Percentiles rank a stretch among this genome's conserved stretches.
phyloP scores from a whole-genome alignment of 1,139 yeast species.

The Diutina pseudorugosa region DNA sequence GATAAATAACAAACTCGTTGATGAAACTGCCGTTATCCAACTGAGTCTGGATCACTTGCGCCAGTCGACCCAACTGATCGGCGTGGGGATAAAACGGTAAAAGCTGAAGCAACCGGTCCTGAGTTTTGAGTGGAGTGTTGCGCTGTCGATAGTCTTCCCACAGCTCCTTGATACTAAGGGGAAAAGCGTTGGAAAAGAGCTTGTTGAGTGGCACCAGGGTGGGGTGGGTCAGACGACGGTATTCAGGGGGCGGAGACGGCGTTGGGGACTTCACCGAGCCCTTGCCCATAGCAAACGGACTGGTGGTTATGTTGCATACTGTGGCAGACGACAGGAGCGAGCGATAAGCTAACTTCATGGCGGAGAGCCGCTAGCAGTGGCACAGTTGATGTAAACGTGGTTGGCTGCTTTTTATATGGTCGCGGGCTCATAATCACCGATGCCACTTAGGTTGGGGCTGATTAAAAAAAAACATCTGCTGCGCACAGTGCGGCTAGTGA shows the following conservation, averaged over 20 bases:
- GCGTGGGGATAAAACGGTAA: constrained; percentile 28
- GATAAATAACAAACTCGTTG: constrained; percentile 52
- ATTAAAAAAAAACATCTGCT: not conserved
- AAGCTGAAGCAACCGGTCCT: constrained; percentile 35
- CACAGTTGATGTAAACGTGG: not conserved
- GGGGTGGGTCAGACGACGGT: constrained; percentile 43
- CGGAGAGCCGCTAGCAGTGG: not conserved
- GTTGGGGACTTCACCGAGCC: not conserved
- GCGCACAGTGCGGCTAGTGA: not conserved
- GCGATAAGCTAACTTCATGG: not conserved
- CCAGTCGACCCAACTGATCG: constrained; percentile 19
- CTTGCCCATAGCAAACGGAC: not conserved
- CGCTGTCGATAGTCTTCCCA: constrained; percentile 34
- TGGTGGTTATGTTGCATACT: not conserved
- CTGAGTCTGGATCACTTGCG: constrained; percentile 22
- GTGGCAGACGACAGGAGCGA: not conserved
- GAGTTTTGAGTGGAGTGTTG: constrained; percentile 32
- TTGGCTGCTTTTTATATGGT: not conserved
- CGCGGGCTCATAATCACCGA: not conserved
- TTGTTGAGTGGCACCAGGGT: constrained; percentile 47
- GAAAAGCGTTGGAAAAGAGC: constrained; percentile 43
- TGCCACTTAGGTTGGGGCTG: not conserved
- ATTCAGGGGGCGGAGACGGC: not conserved
- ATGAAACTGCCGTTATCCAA: constrained; percentile 34
- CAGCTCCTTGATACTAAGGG: constrained; percentile 41